These are phyloP conservation scores for Limtongozyma cylindracea DNA, from an alignment of 805 yeast genomes.

Conservation along the genomic window DNA sequence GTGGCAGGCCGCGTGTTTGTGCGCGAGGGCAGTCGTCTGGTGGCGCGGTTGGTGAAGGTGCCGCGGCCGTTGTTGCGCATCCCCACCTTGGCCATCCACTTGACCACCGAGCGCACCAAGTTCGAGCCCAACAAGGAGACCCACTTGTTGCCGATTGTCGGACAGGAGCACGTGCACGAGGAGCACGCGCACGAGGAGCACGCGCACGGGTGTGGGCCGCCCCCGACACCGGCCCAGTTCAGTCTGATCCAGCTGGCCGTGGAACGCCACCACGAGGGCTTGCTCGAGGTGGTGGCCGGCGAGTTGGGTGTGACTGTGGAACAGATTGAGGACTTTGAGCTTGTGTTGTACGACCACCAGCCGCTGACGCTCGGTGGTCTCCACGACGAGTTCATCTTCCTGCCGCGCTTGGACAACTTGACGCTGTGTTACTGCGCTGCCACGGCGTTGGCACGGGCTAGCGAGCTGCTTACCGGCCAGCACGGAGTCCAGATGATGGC, in stretches of 20 bases:
- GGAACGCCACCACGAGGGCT: constrained; percentile 52
- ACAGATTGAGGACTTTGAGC: constrained; percentile 78
- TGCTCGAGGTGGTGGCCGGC: constrained; percentile 42
- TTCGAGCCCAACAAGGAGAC: constrained; percentile 81
- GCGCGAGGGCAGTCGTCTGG: constrained; percentile 17
- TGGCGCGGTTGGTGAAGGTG: constrained; percentile 52
- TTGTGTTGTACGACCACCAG: constrained; percentile 68
- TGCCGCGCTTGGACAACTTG: constrained; percentile 79
- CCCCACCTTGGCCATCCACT: constrained; percentile 86
- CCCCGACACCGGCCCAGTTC: constrained; percentile 29
- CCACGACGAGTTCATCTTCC: constrained; percentile 72
- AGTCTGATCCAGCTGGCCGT: constrained; percentile 37
- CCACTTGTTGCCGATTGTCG: constrained; percentile 71
- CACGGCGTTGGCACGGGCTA: constrained; percentile 37
- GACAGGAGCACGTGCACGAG: constrained; percentile 16
- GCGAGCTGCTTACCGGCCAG: constrained; percentile 3
- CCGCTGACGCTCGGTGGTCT: constrained; percentile 69
- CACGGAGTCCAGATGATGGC: constrained; percentile 59
- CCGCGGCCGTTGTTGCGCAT: constrained; percentile 70
- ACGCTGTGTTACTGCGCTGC: constrained; percentile 69
- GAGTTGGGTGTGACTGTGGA: constrained; percentile 24
- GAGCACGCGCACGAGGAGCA: constrained; percentile 20
- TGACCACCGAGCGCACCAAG: constrained; percentile 57
- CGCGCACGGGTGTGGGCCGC: constrained; percentile 1
- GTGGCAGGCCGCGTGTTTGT: constrained; percentile 83